Base-by-base conservation (phyloP, 2,329 filamentous ascomycete species). In the Epichloe glyceriae region DNA sequence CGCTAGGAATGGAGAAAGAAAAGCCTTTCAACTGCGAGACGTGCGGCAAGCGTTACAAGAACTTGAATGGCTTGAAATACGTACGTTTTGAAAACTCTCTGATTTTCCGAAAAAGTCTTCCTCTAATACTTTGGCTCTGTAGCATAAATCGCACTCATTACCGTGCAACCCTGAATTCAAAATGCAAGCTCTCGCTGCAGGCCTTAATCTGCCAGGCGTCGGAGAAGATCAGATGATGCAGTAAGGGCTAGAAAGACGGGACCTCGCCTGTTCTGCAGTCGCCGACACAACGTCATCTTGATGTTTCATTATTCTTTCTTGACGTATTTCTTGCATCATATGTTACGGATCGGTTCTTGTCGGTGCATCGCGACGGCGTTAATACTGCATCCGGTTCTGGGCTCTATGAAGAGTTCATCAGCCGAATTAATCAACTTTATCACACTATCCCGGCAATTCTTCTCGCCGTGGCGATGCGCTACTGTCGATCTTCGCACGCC, bases 1-100 rank as follows among this genome's bases (percentile, higher is more conserved):
- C 93, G 1, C 74, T 95, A 37, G 93, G 93, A n/a, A 98, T 98
- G 93, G 93, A 98, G 71, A 98, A 97, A 67, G 91, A 97, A 73
- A 98, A 98, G 73, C 93, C 93, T 3, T 97, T 97, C 67, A 90
- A 90, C 63, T 98, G 93, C 67, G 90, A 97, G 57, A 85, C 89
- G 11, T 98, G 93, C 64, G 90, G 91, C 61, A 98, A 98, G 74
- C 86, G 93, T 49, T 98, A 98, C 73, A 98, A 98, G 82, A 98
- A 98, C 64, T 70, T 98, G 54, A 98, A 98, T 68, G 93, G 93
- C 6, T 79, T 98, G 55, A 98, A 98, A 81, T 98, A 98, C 64
- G 80, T 84, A 70, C 69, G 80, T 49, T 19, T 70, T 39, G 37
- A 8, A n/a, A n/a, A 19, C 4, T 17, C 2, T 20, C n/a, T 15